Evolutionary conservation across 768 basidiomycete genomes (phyloP).

Genomic region (Crepidotus variabilis): DNA sequence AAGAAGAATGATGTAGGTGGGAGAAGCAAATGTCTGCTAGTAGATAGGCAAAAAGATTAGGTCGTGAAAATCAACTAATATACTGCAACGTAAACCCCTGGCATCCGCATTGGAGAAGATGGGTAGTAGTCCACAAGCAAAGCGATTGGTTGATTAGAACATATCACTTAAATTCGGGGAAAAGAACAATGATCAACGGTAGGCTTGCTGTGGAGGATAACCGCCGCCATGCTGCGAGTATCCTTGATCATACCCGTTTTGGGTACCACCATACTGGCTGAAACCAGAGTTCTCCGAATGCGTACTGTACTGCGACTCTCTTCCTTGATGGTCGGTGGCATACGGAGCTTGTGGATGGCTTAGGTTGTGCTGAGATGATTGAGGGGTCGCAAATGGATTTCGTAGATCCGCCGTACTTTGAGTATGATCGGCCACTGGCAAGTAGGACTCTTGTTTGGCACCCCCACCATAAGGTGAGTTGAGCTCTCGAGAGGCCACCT

Average conservation of each 20-base stretch:
- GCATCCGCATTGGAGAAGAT: neutral
- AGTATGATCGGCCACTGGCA: neutral
- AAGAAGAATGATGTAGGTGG: too few relatives aligned
- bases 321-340: neutral
- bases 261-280: neutral
- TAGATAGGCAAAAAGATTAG: too few relatives aligned
- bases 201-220: neutral
- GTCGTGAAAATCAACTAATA: too few relatives aligned
- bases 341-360: neutral
- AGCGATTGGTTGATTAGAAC: neutral
- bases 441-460: conserved; percentile 4
- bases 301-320: neutral
- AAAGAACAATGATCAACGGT: neutral
- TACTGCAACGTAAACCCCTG: too few relatives aligned
- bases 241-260: conserved; percentile 5
- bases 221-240: neutral
- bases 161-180: neutral
- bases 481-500: neutral
- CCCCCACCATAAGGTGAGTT: conserved; percentile 1
- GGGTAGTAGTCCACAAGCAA: neutral
- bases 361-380: neutral
- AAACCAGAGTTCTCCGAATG: neutral
- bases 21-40: too few relatives aligned
- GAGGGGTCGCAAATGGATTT: neutral
- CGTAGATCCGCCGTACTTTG: neutral